Conservation (phyloP, 73 alveolate genomes). For the Paramecium biaurelia region DNA sequence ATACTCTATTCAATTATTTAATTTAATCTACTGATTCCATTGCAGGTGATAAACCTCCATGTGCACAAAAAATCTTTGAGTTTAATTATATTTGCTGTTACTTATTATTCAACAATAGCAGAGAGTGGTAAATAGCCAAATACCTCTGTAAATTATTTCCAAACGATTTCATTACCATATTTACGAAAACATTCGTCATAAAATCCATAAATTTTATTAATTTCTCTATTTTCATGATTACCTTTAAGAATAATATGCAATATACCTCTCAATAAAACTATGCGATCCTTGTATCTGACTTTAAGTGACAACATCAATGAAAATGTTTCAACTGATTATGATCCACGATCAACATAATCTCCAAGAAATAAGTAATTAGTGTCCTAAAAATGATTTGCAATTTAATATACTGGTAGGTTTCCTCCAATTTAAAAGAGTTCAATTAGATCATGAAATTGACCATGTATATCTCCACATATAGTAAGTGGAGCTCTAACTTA, state of each 20-base stretch:
- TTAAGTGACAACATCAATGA: constrained; percentile 77
- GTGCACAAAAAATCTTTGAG: constrained; percentile 65
- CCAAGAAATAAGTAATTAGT: constrained; percentile 89
- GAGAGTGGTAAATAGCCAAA: constrained; percentile 91
- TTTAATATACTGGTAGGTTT: constrained; percentile 66
- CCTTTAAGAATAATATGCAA: constrained; percentile 48
- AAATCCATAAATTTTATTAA: constrained; percentile 90
- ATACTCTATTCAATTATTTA: constrained; percentile 59
- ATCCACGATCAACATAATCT: constrained; percentile 89
- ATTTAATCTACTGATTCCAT: constrained; percentile 64
- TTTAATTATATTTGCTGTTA: constrained; percentile 4
- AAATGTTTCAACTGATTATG: constrained; percentile 84
- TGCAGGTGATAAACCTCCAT: constrained; percentile 75
- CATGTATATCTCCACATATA: constrained; percentile 97
- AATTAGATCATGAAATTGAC: constrained; percentile 93
- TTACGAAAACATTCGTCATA: constrained; percentile 93
- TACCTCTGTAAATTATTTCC: constrained; percentile 85
- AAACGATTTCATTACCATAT: constrained; percentile 89
- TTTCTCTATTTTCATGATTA: constrained; percentile 85
- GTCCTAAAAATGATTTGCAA: constrained; percentile 51
- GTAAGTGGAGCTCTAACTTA: constrained; percentile 85
- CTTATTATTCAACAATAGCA: constrained; percentile 83
- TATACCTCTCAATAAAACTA: constrained; percentile 74
- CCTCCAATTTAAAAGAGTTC: constrained; percentile 86
- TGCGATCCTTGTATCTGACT: constrained; percentile 84